A percentile compares a stretch with the other conserved stretches of the same genome.
Conservation (phyloP, 2,329 filamentous ascomycete species). For the Dactylonectria estremocensis region DNA sequence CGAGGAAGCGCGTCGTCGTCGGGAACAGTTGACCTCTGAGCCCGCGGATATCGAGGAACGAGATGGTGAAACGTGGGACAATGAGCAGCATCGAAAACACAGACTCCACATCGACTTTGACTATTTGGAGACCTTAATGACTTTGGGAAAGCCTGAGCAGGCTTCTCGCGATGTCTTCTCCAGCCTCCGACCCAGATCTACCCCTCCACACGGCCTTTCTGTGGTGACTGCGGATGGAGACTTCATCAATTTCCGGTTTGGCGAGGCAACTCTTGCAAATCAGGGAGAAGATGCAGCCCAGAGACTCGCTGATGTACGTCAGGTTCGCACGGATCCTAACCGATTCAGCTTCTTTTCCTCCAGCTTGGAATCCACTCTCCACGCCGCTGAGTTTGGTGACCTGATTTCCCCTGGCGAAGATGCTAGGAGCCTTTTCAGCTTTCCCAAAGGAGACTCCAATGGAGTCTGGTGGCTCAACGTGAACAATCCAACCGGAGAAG, state of each 20-base stretch:
- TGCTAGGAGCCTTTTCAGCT: constrained; percentile 86
- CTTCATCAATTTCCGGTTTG: constrained; percentile 68
- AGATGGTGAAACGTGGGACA: too few species aligned
- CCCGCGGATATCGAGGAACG: too few species aligned
- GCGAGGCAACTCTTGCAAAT: constrained; percentile 59
- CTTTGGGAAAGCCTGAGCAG: constrained; percentile 68
- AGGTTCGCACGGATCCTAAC: too few species aligned
- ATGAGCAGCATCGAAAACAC: constrained; percentile 71
- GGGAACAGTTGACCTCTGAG: constrained; percentile 69
- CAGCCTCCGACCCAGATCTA: constrained; percentile 59
- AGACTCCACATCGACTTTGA: constrained; percentile 93
- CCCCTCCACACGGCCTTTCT: constrained; percentile 53
- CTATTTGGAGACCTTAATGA: constrained; percentile 94
- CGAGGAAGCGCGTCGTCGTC: constrained; percentile 91
- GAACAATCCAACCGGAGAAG: constrained; percentile 89
- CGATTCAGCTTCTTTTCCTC: too few species aligned
- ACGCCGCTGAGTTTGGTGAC: constrained; percentile 89
- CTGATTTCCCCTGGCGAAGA: constrained; percentile 91
- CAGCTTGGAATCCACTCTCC: constrained; percentile 94
- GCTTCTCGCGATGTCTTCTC: constrained; percentile 64
- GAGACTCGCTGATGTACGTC: constrained; percentile 66
- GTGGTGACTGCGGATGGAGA: constrained; percentile 70
- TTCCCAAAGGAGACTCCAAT: constrained; percentile 74
- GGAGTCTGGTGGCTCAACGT: constrained; percentile 99
- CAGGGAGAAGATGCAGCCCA: constrained; percentile 54